Conservation (phyloP, 257 asterid species). For the Fraxinus cuspidata region DNA sequence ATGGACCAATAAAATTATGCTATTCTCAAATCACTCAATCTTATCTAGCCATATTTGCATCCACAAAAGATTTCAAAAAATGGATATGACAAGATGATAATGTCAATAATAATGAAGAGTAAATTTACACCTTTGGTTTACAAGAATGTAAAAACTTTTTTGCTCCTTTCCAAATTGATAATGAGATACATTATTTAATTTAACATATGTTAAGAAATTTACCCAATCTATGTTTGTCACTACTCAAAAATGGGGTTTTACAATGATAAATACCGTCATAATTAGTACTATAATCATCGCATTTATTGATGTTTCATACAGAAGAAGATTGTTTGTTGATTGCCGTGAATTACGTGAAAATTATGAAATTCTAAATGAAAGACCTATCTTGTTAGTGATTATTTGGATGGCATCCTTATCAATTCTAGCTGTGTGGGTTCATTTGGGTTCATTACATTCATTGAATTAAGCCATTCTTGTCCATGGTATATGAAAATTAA, state of each 20-base stretch:
- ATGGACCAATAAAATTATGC: neutral
- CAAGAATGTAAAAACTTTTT: neutral
- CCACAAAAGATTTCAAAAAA: neutral
- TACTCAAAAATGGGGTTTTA: no score
- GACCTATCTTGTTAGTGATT: neutral
- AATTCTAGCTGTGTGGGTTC: neutral
- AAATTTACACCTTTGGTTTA: neutral
- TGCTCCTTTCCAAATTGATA: neutral
- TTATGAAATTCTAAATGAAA: neutral
- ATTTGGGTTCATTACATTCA: neutral
- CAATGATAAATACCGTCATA: no score
- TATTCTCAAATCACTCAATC: neutral
- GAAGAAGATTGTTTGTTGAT: neutral
- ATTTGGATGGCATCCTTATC: neutral
- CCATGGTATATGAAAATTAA: neutral
- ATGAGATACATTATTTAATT: no score
- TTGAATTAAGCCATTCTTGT: neutral
- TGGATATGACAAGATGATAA: neutral
- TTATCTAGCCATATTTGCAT: neutral
- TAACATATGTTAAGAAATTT: neutral
- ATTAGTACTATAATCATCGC: no score
- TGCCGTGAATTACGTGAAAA: neutral
- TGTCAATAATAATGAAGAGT: neutral
- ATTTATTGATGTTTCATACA: neutral
- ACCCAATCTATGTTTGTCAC: no score